These are phyloP conservation scores for Podospora appendiculata DNA, from an alignment of 495 filamentous ascomycete species.

Conservation along the genomic window DNA sequence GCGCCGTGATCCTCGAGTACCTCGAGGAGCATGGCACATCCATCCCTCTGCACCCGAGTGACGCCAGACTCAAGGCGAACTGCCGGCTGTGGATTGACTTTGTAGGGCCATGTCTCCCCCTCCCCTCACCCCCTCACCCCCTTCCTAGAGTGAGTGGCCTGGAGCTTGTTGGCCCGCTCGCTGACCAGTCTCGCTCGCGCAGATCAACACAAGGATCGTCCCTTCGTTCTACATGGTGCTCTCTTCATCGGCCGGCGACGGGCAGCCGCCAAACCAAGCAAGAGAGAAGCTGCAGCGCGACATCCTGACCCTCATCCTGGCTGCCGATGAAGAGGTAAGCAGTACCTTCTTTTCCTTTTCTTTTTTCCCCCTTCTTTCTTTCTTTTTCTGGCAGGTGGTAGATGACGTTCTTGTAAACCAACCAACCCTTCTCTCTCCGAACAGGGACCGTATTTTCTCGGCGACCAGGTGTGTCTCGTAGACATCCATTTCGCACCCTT, in stretches of 20 bases:
- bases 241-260: slow-evolving; percentile 52
- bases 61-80: slow-evolving; percentile 65
- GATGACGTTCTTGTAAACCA: no score
- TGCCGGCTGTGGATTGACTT: slow-evolving; percentile 85
- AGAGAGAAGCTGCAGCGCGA: slow-evolving; percentile 60
- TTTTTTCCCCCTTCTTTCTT: no score
- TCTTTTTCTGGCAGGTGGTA: no score
- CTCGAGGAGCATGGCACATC: slow-evolving; percentile 69
- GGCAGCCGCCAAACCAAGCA: slow-evolving; percentile 52
- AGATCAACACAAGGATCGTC: slow-evolving; percentile 80
- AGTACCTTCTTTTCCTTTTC: background rate
- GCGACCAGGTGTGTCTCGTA: slow-evolving; percentile 62
- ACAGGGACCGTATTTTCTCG: slow-evolving; percentile 77
- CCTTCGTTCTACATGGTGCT: slow-evolving; percentile 75
- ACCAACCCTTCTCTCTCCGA: slow-evolving; percentile 22
- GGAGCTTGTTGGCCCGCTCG: no score
- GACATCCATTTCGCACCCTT: slow-evolving; percentile 88
- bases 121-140: no score
- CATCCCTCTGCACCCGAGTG: slow-evolving; percentile 55
- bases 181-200: background rate
- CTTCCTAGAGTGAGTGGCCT: no score
- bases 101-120: slow-evolving; percentile 37
- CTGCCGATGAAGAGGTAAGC: slow-evolving; percentile 38
- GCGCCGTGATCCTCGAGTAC: slow-evolving; percentile 86
- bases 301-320: slow-evolving; percentile 65